These are phyloP conservation scores for Heracleum sosnowskyi DNA, from an alignment of 129 eudicot genomes.

Conservation along the genomic window DNA sequence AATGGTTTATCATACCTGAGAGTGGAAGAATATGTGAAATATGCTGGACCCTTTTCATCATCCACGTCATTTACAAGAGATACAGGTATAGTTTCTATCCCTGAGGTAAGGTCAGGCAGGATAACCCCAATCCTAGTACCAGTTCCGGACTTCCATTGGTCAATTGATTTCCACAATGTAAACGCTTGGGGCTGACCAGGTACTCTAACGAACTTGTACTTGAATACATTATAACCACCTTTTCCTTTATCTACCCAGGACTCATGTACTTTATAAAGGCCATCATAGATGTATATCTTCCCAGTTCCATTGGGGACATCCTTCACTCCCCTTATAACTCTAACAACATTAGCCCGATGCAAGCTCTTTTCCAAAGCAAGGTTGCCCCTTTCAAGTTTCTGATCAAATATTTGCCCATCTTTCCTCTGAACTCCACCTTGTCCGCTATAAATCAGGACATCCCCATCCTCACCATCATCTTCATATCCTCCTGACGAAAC, in stretches of 20 bases:
- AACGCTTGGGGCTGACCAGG: constrained; percentile 82
- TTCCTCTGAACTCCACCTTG: constrained; percentile 75
- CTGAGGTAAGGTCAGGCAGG: constrained; percentile 72
- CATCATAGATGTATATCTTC: constrained; percentile 84
- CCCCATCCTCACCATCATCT: constrained; percentile 75
- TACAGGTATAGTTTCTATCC: constrained; percentile 58
- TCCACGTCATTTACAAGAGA: constrained; percentile 70
- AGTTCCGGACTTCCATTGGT: constrained; percentile 68
- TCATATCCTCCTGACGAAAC: constrained; percentile 92
- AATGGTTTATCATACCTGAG: constrained; percentile 54
- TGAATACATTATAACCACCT: constrained; percentile 65
- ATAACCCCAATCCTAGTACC: constrained; percentile 46
- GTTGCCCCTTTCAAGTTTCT: constrained; percentile 82
- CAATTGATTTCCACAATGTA: constrained; percentile 71
- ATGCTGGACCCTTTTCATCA: constrained; percentile 73
- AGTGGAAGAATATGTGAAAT: constrained; percentile 50
- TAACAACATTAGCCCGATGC: constrained; percentile 67
- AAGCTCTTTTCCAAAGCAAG: constrained; percentile 84
- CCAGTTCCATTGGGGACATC: constrained; percentile 42
- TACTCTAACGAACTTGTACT: constrained; percentile 60
- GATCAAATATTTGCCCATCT: constrained; percentile 55
- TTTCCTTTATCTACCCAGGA: constrained; percentile 90
- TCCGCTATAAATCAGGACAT: constrained; percentile 71
- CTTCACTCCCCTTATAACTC: constrained; percentile 78
- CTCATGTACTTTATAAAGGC: constrained; percentile 64